Percentiles rank a stretch among this genome's conserved stretches.
Conservation (phyloP, 2,329 filamentous ascomycete species). For the Biscogniauxia mediterranea region DNA sequence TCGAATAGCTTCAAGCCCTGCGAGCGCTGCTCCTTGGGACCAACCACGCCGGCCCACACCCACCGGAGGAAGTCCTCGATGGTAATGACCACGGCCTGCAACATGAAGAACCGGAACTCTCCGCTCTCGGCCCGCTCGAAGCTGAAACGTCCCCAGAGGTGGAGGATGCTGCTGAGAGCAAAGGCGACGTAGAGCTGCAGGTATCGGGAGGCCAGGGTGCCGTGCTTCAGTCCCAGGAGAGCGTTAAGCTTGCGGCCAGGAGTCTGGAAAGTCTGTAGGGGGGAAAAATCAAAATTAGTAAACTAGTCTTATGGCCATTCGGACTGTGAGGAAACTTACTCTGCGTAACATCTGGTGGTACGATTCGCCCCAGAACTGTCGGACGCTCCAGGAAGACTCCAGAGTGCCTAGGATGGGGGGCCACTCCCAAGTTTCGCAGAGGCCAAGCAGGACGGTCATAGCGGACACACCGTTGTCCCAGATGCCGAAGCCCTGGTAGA, state of each 20-base stretch:
- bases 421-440: slow-evolving; percentile 18
- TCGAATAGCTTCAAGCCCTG: slow-evolving; percentile 6
- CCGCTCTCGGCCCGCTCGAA: slow-evolving; percentile 9
- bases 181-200: slow-evolving; percentile 19
- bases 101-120: slow-evolving; percentile 19
- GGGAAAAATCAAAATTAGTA: background rate
- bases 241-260: slow-evolving; percentile 13
- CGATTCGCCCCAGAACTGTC: slow-evolving; percentile 15
- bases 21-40: background rate
- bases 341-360: slow-evolving; percentile 17
- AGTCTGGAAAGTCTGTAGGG: slow-evolving; percentile 6
- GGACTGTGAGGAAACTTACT: slow-evolving; percentile 9
- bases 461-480: slow-evolving; percentile 8
- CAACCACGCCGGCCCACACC: slow-evolving; percentile 9
- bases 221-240: slow-evolving; percentile 12
- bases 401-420: slow-evolving; percentile 13
- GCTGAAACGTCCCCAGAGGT: slow-evolving; percentile 12
- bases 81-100: slow-evolving; percentile 19
- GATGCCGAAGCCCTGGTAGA: slow-evolving; percentile 9
- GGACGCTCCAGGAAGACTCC: slow-evolving; percentile 12
- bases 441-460: slow-evolving; percentile 10
- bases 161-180: slow-evolving; percentile 13
- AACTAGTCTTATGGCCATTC: slow-evolving; percentile 1
- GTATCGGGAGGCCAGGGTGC: slow-evolving; percentile 17
- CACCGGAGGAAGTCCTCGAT: slow-evolving; percentile 16